Base-by-base conservation (phyloP, 108 stramenopile species). In the Fistulifera solaris region DNA sequence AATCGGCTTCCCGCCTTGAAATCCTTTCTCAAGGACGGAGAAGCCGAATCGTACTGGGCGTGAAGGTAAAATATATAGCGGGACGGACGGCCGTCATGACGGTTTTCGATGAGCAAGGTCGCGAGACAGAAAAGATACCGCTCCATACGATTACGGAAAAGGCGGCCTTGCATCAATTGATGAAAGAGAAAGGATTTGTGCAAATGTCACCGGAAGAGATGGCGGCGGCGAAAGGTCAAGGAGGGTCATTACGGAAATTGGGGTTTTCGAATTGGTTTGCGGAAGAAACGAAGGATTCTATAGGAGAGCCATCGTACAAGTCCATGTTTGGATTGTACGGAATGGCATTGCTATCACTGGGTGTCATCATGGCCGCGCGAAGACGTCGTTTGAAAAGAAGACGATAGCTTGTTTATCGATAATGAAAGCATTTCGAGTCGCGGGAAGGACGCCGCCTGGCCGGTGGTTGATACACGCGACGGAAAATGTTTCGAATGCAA, bases 151-250 rank as follows among this genome's bases (percentile, higher is more conserved):
- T 75, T 28, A 27, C 56, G 41, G 67, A 70, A 15, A 75, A 69
- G 62, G 62, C 71, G 35, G 70, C 68, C 40, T 56, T 78, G 71
- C 77, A 78, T 61, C 56, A 52, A 4, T 48, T 78, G 21, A 75
- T 78, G 73, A 40, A 68, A 0, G 67, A 75, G 26, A 75, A 78
- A 46, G 77, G 73, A 66, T 78, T 61, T 62, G 72, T 41, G 19
- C 15, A 16, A 26, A 66, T 38, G 55, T 43, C 28, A 14, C n/a
- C 19, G 24, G 50, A 38, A 1, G 50, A 50, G 27, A 14, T 52
- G 8, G 50, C 16, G 23, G 38, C 35, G 1, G 21, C 2, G 11
- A 3, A 45, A 18, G 4, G 5, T 8, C 3, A 21, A 8, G 4
- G 19, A 21, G 44, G 17, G 2, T 18, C 44, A 5, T 21, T 45